A percentile compares a stretch with the other conserved stretches of the same genome.
Conservation (phyloP, 164 flowering plant genomes). For the Stephania yunnanensis region DNA sequence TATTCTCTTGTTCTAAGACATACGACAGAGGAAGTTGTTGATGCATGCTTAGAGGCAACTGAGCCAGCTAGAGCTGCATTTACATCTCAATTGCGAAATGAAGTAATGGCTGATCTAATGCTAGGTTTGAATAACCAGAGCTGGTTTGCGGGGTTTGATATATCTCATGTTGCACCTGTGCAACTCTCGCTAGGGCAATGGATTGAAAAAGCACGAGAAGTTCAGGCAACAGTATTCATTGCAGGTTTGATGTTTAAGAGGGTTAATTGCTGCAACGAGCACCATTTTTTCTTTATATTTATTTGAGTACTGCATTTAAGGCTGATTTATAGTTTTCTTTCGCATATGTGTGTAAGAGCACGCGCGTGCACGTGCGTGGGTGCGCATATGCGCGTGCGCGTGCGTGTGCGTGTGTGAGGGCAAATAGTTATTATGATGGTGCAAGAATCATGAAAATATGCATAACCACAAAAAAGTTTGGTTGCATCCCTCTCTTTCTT, state of each 20-base stretch:
- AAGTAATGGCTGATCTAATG: slow-evolving; percentile 60
- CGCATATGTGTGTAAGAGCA: background rate
- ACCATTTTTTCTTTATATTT: background rate
- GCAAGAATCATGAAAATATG: background rate
- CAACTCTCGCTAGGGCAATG: slow-evolving; percentile 53
- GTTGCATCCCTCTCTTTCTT: background rate
- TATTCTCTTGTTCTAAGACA: slow-evolving; percentile 84
- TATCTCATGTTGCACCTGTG: slow-evolving; percentile 54
- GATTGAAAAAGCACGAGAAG: slow-evolving; percentile 64
- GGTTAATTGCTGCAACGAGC: background rate
- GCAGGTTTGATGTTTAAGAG: slow-evolving; percentile 49
- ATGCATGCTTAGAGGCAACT: slow-evolving; percentile 68
- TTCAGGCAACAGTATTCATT: slow-evolving; percentile 76
- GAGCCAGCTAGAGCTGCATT: slow-evolving; percentile 66
- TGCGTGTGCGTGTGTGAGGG: background rate
- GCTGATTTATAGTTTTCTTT: background rate
- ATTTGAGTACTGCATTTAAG: background rate
- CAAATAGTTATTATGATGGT: background rate
- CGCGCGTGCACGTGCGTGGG: too few species aligned
- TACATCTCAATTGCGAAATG: slow-evolving; percentile 52
- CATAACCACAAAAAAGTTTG: background rate
- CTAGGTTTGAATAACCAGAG: slow-evolving; percentile 48
- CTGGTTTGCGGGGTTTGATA: slow-evolving; percentile 78
- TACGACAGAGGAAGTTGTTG: slow-evolving; percentile 88
- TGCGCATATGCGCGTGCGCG: too few species aligned